A percentile compares a stretch with the other conserved stretches of the same genome.
phyloP scores from a whole-genome alignment of 2,329 filamentous ascomycete species.

The Claviceps monticola region DNA sequence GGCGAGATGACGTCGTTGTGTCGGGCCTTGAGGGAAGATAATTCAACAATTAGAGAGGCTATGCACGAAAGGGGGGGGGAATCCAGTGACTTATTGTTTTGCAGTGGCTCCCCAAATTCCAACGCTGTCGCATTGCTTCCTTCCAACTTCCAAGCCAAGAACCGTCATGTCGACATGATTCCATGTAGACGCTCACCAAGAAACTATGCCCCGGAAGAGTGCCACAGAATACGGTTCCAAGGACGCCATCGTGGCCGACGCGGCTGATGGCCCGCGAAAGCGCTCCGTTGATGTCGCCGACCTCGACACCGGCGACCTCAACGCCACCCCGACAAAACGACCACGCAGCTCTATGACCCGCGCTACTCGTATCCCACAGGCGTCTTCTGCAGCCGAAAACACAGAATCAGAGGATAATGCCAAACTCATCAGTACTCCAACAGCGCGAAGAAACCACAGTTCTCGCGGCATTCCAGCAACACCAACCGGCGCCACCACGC shows the following conservation, averaged over 20 bases:
- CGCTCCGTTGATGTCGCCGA: conserved; percentile 14
- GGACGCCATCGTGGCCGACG: neutral
- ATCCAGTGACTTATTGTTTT: no score
- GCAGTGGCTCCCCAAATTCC: no score
- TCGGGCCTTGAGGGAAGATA: no score
- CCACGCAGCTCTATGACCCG: conserved; percentile 11
- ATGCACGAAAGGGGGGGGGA: no score
- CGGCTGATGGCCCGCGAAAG: conserved; percentile 7
- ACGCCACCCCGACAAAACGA: conserved; percentile 20
- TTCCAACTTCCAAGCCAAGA: neutral
- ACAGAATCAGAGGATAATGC: conserved; percentile 3
- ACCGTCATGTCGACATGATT: neutral
- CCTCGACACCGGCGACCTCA: conserved; percentile 12
- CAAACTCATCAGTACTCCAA: neutral
- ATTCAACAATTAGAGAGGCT: no score
- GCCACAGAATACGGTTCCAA: neutral
- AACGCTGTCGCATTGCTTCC: neutral
- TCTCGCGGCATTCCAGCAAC: neutral
- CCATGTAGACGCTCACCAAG: neutral
- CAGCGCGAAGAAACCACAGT: neutral
- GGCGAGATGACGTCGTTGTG: no score
- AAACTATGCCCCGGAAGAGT: conserved; percentile 5
- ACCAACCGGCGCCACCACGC: conserved; percentile 15
- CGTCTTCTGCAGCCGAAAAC: conserved; percentile 2
- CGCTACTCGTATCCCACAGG: conserved; percentile 2